Evolutionary conservation across 1,139 yeast species (phyloP).

Genomic region (Chernovozyma sophiae-reginae): DNA sequence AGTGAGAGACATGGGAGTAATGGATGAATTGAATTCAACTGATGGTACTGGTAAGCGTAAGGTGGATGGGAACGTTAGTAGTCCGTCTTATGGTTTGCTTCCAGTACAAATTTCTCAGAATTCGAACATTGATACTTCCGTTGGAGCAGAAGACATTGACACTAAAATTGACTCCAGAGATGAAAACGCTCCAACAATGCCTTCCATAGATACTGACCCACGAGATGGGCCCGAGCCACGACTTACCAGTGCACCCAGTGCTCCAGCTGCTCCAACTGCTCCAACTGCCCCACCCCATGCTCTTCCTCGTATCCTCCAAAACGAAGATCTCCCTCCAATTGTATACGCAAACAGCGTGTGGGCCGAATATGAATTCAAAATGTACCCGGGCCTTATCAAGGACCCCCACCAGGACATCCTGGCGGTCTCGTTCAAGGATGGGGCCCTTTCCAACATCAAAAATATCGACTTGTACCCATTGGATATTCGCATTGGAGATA

Average conservation of each 20-base stretch:
- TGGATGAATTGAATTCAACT: too few species aligned
- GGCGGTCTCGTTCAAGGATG: constrained; percentile 34
- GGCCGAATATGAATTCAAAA: constrained; percentile 34
- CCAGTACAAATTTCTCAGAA: neutral
- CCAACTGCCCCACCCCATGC: neutral
- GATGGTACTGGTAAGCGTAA: too few species aligned
- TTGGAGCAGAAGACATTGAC: neutral
- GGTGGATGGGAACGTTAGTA: too few species aligned
- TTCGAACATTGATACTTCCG: too few species aligned
- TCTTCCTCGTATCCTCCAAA: neutral
- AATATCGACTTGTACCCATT: constrained; percentile 27
- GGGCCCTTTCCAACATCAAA: constrained; percentile 20
- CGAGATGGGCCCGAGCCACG: too few species aligned
- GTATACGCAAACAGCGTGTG: constrained; percentile 19
- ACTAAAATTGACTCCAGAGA: too few species aligned
- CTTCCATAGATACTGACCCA: too few species aligned
- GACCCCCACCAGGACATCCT: constrained; percentile 19
- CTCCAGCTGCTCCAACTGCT: too few species aligned
- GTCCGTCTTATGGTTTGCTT: neutral
- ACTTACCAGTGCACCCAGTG: too few species aligned
- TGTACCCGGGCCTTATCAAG: constrained; percentile 29
- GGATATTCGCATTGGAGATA: constrained; percentile 37
- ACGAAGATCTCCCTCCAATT: neutral
- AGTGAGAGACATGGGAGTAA: too few species aligned
- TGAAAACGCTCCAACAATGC: too few species aligned